Evolutionary conservation across 2,329 filamentous ascomycete species (phyloP).

Genomic region (Fusarium sp.): DNA sequence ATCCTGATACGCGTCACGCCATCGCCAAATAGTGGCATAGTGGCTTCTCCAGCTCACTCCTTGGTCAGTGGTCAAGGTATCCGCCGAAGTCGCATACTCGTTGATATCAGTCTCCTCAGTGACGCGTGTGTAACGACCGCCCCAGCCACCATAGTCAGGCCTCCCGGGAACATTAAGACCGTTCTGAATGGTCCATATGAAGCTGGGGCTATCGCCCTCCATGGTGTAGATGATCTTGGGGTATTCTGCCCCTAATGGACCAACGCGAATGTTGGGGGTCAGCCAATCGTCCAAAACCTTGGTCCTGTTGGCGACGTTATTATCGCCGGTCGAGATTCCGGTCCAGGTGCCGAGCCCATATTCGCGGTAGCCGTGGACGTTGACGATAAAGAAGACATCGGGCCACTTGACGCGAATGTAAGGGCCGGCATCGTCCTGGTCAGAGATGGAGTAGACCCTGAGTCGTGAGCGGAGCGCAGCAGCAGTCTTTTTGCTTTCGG

Average conservation of each 20-base stretch:
- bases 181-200: conserved; percentile 12
- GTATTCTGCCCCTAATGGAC: not conserved
- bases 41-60: conserved; percentile 5
- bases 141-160: conserved; percentile 15
- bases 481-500: not conserved
- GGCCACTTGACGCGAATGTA: conserved; percentile 10
- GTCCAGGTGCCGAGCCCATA: conserved; percentile 6
- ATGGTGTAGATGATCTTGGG: conserved; percentile 1
- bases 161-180: conserved; percentile 7
- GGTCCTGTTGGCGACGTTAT: not conserved
- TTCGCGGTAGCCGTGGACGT: conserved; percentile 6
- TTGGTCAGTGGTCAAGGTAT: not conserved
- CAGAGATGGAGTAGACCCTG: conserved; percentile 13
- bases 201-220: conserved; percentile 15
- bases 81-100: conserved; percentile 8
- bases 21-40: conserved; percentile 17
- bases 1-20: conserved; percentile 21
- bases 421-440: conserved; percentile 10
- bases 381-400: conserved; percentile 13
- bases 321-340: not conserved
- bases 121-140: conserved; percentile 8
- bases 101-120: conserved; percentile 5
- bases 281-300: conserved; percentile 9
- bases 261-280: conserved; percentile 9
- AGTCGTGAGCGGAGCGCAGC: conserved; percentile 8